Conservation (phyloP, 2,329 filamentous ascomycete species). For the Seiridium cupressi region DNA sequence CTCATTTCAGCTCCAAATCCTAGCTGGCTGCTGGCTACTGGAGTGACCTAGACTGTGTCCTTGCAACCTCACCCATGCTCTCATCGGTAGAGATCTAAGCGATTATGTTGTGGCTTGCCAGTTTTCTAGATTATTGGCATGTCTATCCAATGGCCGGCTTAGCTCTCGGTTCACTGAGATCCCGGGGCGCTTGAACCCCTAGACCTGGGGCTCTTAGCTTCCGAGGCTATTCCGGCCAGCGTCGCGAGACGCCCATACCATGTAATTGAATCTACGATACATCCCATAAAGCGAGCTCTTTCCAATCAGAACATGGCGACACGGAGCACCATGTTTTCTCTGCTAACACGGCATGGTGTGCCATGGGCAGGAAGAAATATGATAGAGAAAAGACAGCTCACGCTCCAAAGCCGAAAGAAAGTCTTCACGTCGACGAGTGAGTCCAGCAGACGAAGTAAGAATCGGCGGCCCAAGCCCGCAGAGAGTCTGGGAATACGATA, state of each 20-base stretch:
- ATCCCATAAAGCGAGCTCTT: background rate
- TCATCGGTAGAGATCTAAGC: background rate
- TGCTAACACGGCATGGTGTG: background rate
- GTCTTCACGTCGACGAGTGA: too few relatives aligned
- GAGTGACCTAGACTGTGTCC: background rate
- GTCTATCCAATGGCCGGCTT: background rate
- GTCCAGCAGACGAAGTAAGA: too few relatives aligned
- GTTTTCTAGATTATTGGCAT: constrained; percentile 1
- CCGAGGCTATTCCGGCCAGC: constrained; percentile 3
- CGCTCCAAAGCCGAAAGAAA: too few relatives aligned
- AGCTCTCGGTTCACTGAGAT: constrained; percentile 5
- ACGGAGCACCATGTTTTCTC: background rate
- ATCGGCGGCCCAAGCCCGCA: too few relatives aligned
- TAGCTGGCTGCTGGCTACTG: background rate
- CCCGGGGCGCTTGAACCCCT: constrained; percentile 3
- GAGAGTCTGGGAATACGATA: too few relatives aligned
- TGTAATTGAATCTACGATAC: background rate
- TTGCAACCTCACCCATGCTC: background rate
- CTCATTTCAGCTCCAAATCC: background rate
- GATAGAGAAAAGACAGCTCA: too few relatives aligned
- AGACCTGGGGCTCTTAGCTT: background rate
- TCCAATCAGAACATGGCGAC: constrained; percentile 1
- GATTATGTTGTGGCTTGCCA: constrained; percentile 6
- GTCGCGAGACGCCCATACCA: background rate
- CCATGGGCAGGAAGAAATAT: background rate